Percentiles rank a stretch among this genome's conserved stretches.
These are phyloP conservation scores for Aspergillus phoenicis DNA, from an alignment of 2,329 filamentous ascomycete genomes.

Conservation along the genomic window DNA sequence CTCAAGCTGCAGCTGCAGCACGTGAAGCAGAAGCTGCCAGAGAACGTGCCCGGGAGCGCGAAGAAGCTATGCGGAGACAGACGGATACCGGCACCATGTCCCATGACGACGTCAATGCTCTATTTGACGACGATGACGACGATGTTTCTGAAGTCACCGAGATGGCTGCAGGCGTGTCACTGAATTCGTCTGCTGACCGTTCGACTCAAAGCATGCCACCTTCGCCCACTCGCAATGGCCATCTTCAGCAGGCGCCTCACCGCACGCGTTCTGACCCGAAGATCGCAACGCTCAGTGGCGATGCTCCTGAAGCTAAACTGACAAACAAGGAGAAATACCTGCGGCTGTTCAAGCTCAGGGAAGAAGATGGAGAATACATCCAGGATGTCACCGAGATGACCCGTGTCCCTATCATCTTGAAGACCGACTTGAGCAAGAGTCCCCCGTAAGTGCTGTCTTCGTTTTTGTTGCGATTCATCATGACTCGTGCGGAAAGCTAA, in stretches of 20 bases:
- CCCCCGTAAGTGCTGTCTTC: slow-evolving; percentile 77
- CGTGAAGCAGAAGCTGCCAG: slow-evolving; percentile 81
- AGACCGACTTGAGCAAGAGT: slow-evolving; percentile 98
- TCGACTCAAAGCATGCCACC: slow-evolving; percentile 94
- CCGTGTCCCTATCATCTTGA: slow-evolving; percentile 93
- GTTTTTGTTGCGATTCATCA: not conserved
- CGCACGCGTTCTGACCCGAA: slow-evolving; percentile 94
- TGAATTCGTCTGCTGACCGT: slow-evolving; percentile 71
- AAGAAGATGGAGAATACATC: slow-evolving; percentile 93
- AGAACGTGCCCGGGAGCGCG: slow-evolving; percentile 78
- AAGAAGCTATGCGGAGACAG: slow-evolving; percentile 88
- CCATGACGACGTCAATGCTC: slow-evolving; percentile 87
- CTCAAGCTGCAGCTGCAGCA: slow-evolving; percentile 73
- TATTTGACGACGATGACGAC: slow-evolving; percentile 93
- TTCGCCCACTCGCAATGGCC: slow-evolving; percentile 77
- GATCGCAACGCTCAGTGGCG: slow-evolving; percentile 67
- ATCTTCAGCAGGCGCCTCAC: slow-evolving; percentile 70
- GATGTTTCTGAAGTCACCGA: slow-evolving; percentile 87
- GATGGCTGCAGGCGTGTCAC: slow-evolving; percentile 84
- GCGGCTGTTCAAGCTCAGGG: slow-evolving; percentile 82
- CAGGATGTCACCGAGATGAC: slow-evolving; percentile 99
- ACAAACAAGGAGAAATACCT: slow-evolving; percentile 96
- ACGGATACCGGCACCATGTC: slow-evolving; percentile 94
- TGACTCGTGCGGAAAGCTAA: slow-evolving; percentile 25
- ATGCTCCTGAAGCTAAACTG: slow-evolving; percentile 76